Base-by-base conservation (phyloP, 2,329 filamentous ascomycete genomes). In the Apiospora marii region DNA sequence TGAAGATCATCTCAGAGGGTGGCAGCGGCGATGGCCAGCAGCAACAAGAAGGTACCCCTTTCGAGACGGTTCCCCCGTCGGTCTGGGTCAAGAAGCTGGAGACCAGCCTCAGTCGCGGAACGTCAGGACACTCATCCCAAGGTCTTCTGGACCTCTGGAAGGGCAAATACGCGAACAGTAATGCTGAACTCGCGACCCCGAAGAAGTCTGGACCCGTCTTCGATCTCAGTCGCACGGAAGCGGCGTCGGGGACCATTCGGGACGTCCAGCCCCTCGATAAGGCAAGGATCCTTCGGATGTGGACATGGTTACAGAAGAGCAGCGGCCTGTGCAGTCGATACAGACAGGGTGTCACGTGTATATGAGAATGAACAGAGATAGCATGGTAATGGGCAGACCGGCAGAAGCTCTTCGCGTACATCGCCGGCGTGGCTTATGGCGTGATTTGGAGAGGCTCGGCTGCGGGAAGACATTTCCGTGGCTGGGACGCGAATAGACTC, bases 91-190 rank as follows among this genome's bases (percentile, higher is more conserved):
- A 75, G n/a, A 79, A 80, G 69, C 77, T 88, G 68, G 81, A 85
- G 72, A 70, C 72, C 4, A 74, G 78, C 24, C 74, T 79, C 27
- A 74, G 76, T 24, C 30, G 37, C 16, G 44, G 1, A n/a, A 30
- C 19, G 16, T 48, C 43, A n/a, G 67, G 53, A 4, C 83, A 88
- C 77, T 84, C 85, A 0, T 77, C 77, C 1, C 75, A 84, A 81
- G 70, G 78, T 70, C 79, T 90, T 64, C 75, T 89, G 43, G 84
- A 84, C 6, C 78, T 87, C 46, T 90, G 87, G 88, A 24, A 19
- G 27, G 69, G 68, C 24, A 44, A 48, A 22, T 22, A 64, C 37
- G 12, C 71, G 16, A 68, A 68, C 16, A 73, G 4, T 13, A 14
- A 30, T 10, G 14, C 1, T 13, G 0, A 19, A 58, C 14, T 2